Evolutionary conservation across 192 early-diverging fungal genomes (phyloP).

Genomic region (Entophlyctis luteolus): DNA sequence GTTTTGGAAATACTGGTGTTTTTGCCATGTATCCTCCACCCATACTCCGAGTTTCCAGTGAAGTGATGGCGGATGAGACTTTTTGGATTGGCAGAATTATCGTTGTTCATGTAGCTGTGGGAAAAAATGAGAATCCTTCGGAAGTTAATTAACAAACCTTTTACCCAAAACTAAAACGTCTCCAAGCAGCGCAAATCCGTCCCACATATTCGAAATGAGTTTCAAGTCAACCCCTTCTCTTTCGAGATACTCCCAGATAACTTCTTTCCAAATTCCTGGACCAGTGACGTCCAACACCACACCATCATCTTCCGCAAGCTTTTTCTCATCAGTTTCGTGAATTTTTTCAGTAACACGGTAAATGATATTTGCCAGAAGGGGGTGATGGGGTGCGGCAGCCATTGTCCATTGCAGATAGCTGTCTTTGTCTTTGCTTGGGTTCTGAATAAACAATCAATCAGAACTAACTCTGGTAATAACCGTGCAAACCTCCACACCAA

Average conservation of each 20-base stretch:
- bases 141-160: not conserved
- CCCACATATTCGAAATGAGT: slow-evolving; percentile 17
- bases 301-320: not conserved
- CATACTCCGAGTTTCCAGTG: slow-evolving; percentile 17
- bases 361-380: slow-evolving; percentile 18
- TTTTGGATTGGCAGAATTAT: slow-evolving; percentile 19
- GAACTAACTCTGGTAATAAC: too few relatives aligned
- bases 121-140: not conserved
- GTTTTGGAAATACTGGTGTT: not conserved
- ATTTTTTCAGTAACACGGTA: slow-evolving; percentile 14
- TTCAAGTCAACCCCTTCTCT: not conserved
- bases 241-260: slow-evolving; percentile 16
- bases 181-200: slow-evolving; percentile 6
- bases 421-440: not conserved
- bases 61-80: slow-evolving; percentile 17
- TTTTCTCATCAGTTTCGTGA: not conserved
- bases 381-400: slow-evolving; percentile 28
- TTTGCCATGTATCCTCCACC: slow-evolving; percentile 15
- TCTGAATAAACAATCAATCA: not conserved
- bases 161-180: slow-evolving; percentile 19
- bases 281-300: slow-evolving; percentile 12
- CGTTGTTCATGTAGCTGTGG: slow-evolving; percentile 19
- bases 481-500: slow-evolving; percentile 19
- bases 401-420: slow-evolving; percentile 31
- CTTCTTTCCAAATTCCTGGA: slow-evolving; percentile 13